A percentile compares a stretch with the other conserved stretches of the same genome.
Conservation (phyloP, 495 filamentous ascomycete species). For the Pseudomonodictys pantanalensis region DNA sequence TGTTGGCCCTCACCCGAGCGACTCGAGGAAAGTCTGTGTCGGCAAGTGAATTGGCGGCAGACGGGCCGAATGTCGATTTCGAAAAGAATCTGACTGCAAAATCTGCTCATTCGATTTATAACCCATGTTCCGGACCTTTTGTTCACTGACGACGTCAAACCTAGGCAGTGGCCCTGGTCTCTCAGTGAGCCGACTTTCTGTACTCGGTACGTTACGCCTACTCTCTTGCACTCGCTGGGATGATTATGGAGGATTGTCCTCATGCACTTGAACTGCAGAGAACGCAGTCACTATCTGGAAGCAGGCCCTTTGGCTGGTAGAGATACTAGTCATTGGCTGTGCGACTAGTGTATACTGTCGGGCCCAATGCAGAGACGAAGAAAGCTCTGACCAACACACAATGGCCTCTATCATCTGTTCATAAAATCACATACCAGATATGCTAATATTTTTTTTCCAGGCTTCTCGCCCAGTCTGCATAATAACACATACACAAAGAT, state of each 20-base stretch:
- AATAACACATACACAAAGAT: too few species aligned
- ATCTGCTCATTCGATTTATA: too few species aligned
- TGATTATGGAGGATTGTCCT: background rate
- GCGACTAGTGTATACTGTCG: background rate
- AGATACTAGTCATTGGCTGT: background rate
- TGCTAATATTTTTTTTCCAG: background rate
- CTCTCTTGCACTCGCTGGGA: background rate
- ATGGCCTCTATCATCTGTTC: background rate
- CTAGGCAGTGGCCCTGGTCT: background rate
- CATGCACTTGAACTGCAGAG: background rate
- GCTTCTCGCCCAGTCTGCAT: too few species aligned
- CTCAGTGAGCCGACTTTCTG: background rate
- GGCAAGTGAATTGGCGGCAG: too few species aligned
- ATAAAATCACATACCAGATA: background rate
- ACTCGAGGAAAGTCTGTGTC: too few species aligned
- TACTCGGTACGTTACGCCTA: background rate
- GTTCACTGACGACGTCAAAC: too few species aligned
- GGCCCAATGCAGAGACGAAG: background rate
- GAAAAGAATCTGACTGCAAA: too few species aligned
- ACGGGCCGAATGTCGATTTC: too few species aligned
- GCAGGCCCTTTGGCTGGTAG: background rate
- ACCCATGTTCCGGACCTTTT: too few species aligned
- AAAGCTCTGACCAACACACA: background rate
- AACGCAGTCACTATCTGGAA: background rate
- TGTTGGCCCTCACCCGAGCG: too few species aligned